Percentiles rank a stretch among this genome's conserved stretches.
phyloP scores from a whole-genome alignment of 345 rosid genomes.

The Aquilaria malaccensis region DNA sequence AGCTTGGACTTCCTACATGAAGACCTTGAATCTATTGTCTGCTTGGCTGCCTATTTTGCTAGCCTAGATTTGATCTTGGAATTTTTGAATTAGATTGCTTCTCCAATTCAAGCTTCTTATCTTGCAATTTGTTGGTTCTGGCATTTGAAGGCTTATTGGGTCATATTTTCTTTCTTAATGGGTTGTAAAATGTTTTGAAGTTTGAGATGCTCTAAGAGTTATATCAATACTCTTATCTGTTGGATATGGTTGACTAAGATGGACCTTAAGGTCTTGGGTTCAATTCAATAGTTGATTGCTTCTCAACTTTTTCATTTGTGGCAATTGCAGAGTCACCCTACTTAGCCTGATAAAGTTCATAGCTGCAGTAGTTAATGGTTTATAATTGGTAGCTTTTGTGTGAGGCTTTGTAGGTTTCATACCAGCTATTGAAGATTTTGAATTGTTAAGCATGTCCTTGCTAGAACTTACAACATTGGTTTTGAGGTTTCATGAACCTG shows the following conservation, averaged over 20 bases:
- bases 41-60: conserved; percentile 33
- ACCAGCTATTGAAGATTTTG: conserved; percentile 42
- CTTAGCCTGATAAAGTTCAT: conserved; percentile 23
- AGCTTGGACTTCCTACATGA: conserved; percentile 29
- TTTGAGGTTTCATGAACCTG: conserved; percentile 15
- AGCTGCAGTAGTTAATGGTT: conserved; percentile 21
- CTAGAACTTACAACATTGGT: conserved; percentile 25
- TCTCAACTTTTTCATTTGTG: conserved; percentile 29
- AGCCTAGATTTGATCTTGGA: conserved; percentile 37
- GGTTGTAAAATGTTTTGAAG: conserved; percentile 26
- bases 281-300: conserved; percentile 38
- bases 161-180: conserved; percentile 22
- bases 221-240: conserved; percentile 25
- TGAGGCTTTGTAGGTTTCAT: conserved; percentile 41
- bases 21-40: conserved; percentile 44
- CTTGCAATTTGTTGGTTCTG: conserved; percentile 41
- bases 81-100: conserved; percentile 30
- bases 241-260: conserved; percentile 22
- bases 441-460: conserved; percentile 30
- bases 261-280: conserved; percentile 31
- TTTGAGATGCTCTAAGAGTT: conserved; percentile 22
- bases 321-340: conserved; percentile 25
- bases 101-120: conserved; percentile 41
- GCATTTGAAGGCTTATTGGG: conserved; percentile 34
- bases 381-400: conserved; percentile 22